These are phyloP conservation scores for Nematodospora anomalae DNA, from an alignment of 1,139 yeast genomes.

Conservation along the genomic window DNA sequence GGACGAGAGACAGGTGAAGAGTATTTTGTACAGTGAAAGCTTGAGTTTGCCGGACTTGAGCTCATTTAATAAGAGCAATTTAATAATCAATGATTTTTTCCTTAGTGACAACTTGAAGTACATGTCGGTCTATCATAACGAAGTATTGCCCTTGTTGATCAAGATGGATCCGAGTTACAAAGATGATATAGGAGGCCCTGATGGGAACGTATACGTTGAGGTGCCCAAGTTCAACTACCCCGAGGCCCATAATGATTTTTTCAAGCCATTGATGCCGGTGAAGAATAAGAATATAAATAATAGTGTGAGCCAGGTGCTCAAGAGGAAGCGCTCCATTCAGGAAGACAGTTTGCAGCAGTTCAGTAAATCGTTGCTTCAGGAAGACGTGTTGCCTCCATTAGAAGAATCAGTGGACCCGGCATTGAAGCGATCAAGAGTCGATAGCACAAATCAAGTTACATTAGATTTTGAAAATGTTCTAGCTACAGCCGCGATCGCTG, in stretches of 20 bases:
- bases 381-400: conserved; percentile 6
- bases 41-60: conserved; percentile 32
- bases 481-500: conserved; percentile 36
- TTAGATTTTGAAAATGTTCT: conserved; percentile 32
- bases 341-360: neutral
- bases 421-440: conserved; percentile 24
- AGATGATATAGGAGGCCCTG: conserved; percentile 23
- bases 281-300: conserved; percentile 11
- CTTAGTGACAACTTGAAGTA: conserved; percentile 36
- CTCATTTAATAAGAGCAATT: conserved; percentile 34
- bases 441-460: conserved; percentile 8
- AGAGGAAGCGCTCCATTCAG: neutral
- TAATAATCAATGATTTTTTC: conserved; percentile 41
- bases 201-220: conserved; percentile 28
- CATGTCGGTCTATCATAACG: conserved; percentile 43
- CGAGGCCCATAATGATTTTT: conserved; percentile 32
- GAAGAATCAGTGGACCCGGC: conserved; percentile 35
- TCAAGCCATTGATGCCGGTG: conserved; percentile 28
- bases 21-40: conserved; percentile 34
- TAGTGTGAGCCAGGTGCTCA: neutral
- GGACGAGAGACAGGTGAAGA: conserved; percentile 35
- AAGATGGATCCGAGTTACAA: conserved; percentile 30
- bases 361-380: conserved; percentile 12
- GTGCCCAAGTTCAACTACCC: conserved; percentile 37
- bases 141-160: conserved; percentile 34